phyloP scores from a whole-genome alignment of 2,329 filamentous ascomycete genomes.

The Fusarium anthophilum region DNA sequence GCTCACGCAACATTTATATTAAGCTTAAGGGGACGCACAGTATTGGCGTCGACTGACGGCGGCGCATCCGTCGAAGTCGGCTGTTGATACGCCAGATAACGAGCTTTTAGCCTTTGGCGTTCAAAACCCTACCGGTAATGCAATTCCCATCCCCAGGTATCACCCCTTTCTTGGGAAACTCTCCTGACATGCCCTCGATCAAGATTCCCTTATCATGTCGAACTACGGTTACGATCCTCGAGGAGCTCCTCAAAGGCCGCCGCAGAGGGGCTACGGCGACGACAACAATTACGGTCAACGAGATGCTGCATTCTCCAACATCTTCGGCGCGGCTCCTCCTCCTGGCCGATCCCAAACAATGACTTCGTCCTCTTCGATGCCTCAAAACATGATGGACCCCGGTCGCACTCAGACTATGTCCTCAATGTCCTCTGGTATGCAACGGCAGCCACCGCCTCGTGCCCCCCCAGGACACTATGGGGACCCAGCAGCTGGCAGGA shows the following conservation, averaged over 20 bases:
- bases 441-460: conserved; percentile 70
- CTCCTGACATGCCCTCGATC: conserved; percentile 22
- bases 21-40: conserved; percentile 35
- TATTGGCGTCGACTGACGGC: conserved; percentile 45
- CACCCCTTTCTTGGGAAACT: neutral
- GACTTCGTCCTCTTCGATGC: conserved; percentile 79
- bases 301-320: conserved; percentile 95
- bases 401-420: conserved; percentile 85
- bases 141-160: conserved; percentile 1
- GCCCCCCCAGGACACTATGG: conserved; percentile 53
- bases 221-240: conserved; percentile 67
- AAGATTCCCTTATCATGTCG: conserved; percentile 57
- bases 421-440: conserved; percentile 63
- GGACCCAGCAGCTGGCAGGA: conserved; percentile 46
- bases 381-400: conserved; percentile 59
- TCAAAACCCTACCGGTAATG: conserved; percentile 34
- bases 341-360: conserved; percentile 94
- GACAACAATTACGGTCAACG: conserved; percentile 71
- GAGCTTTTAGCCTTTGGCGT: conserved; percentile 38
- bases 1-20: conserved; percentile 23
- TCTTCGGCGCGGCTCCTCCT: conserved; percentile 88
- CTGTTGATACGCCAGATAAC: conserved; percentile 39
- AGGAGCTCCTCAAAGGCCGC: conserved; percentile 51
- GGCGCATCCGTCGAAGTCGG: conserved; percentile 47
- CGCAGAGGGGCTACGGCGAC: conserved; percentile 59